Conservation (phyloP, 306 rosid genomes). For the Cucurbita moschata region DNA sequence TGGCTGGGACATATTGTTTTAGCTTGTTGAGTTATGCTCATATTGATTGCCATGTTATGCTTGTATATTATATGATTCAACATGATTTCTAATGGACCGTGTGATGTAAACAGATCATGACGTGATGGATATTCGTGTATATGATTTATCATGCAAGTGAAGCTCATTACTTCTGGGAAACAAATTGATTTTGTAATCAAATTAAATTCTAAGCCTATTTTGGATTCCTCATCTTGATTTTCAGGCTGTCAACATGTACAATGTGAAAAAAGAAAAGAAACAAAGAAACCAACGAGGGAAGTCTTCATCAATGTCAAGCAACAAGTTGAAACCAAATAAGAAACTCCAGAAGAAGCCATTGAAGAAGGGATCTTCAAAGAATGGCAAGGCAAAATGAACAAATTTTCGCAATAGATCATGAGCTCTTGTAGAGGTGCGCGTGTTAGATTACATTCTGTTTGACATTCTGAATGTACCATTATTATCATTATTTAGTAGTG, state of each 20-base stretch:
- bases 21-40: background rate
- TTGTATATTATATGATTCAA: background rate
- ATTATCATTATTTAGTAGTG: background rate
- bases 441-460: background rate
- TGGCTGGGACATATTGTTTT: background rate
- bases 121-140: background rate
- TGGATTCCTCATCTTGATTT: slow-evolving; percentile 1
- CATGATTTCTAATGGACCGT: background rate
- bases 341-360: slow-evolving; percentile 27
- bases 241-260: slow-evolving; percentile 67
- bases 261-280: slow-evolving; percentile 64
- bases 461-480: background rate
- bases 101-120: background rate
- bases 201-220: background rate
- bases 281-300: slow-evolving; percentile 24
- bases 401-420: background rate
- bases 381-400: slow-evolving; percentile 31
- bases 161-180: background rate
- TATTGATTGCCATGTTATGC: background rate
- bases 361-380: slow-evolving; percentile 39
- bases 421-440: background rate
- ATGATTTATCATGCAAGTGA: background rate
- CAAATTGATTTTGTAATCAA: background rate
- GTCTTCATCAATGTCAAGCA: slow-evolving; percentile 30
- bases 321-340: slow-evolving; percentile 58